Conservation (phyloP, 164 flowering plant species). For the Liquidambar formosana region DNA sequence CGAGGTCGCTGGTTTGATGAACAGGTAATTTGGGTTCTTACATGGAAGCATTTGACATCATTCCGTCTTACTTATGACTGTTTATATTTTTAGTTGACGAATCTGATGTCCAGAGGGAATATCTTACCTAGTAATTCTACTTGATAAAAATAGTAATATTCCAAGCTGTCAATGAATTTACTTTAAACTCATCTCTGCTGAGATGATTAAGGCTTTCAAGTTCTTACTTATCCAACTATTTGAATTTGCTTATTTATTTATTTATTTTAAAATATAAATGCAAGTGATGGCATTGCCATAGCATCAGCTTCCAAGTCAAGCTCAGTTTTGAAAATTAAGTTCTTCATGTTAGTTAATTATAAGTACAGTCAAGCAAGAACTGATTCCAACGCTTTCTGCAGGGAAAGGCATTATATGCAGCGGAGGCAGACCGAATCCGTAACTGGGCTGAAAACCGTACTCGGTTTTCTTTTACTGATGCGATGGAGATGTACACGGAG, state of each 20-base stretch:
- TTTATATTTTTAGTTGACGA: not conserved
- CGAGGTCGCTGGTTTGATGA: constrained; percentile 97
- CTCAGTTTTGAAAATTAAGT: too few species aligned
- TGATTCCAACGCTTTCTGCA: constrained; percentile 26
- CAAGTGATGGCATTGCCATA: too few species aligned
- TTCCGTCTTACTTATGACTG: not conserved
- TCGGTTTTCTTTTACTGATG: constrained; percentile 93
- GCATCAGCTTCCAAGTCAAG: too few species aligned
- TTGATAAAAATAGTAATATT: too few species aligned
- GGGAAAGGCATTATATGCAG: constrained; percentile 95
- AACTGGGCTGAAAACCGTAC: constrained; percentile 98
- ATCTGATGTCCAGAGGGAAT: not conserved
- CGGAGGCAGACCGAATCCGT: constrained; percentile 95
- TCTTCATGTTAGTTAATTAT: not conserved
- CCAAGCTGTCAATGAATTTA: too few species aligned
- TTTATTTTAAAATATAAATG: too few species aligned
- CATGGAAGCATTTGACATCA: not conserved
- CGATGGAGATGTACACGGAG: constrained; percentile 98
- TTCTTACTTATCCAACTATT: too few species aligned
- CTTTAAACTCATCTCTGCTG: too few species aligned
- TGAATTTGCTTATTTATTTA: too few species aligned
- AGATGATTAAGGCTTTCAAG: too few species aligned
- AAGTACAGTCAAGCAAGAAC: not conserved
- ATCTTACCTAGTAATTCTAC: not conserved
- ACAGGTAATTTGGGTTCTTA: constrained; percentile 47